Evolutionary conservation across 768 basidiomycete genomes (phyloP).

Genomic region (Leccinum subtestaceum): DNA sequence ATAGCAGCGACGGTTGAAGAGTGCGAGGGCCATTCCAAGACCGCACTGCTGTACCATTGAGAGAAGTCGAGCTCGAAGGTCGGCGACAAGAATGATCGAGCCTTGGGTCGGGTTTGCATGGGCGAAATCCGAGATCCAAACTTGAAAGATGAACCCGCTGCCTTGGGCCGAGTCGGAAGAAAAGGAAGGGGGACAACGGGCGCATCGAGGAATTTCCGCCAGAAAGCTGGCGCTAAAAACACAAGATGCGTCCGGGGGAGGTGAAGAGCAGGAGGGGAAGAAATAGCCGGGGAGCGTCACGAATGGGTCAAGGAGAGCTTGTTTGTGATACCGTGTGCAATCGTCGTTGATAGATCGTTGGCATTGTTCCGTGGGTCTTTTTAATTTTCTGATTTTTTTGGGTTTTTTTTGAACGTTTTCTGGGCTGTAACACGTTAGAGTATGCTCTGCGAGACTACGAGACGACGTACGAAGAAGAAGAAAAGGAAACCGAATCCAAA

Average conservation of each 20-base stretch:
- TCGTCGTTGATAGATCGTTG: not conserved
- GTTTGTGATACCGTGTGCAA: not conserved
- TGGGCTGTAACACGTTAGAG: not conserved
- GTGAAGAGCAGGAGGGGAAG: not conserved
- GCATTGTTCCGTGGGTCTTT: not conserved
- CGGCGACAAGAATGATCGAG: not conserved
- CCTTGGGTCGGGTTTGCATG: not conserved
- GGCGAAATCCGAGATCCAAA: not conserved
- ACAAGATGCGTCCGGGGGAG: conserved; percentile 3
- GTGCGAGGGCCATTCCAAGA: not conserved
- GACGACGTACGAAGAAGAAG: not conserved
- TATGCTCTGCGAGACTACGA: too few species aligned
- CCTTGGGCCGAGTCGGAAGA: not conserved
- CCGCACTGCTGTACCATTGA: not conserved
- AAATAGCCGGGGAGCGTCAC: not conserved
- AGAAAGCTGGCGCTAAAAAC: conserved; percentile 2
- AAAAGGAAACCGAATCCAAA: too few species aligned
- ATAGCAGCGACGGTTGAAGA: not conserved
- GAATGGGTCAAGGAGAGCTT: not conserved
- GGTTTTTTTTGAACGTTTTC: not conserved
- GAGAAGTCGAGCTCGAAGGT: not conserved
- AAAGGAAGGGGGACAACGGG: conserved; percentile 4
- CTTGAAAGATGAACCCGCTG: not conserved
- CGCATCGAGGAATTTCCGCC: conserved; percentile 7
- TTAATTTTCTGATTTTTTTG: not conserved